Conservation (phyloP, 441 rosid genomes). For the Euphorbia corollata region DNA sequence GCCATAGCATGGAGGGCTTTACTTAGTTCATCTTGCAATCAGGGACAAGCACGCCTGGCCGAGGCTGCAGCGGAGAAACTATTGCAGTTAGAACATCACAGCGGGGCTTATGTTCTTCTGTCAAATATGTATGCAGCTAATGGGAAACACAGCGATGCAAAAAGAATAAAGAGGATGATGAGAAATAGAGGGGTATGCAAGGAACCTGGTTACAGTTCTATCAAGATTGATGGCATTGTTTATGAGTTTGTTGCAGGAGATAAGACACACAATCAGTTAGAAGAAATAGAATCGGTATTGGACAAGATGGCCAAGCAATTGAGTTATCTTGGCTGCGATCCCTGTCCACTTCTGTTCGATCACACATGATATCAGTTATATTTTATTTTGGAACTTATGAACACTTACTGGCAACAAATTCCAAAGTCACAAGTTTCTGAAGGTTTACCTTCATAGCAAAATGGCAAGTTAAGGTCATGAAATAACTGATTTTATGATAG, state of each 20-base stretch:
- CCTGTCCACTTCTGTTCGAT: background rate
- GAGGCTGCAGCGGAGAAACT: conserved; percentile 42
- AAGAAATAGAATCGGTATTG: conserved; percentile 32
- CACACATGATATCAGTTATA: background rate
- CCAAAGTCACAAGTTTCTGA: background rate
- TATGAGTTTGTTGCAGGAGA: conserved; percentile 53
- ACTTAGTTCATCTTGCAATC: conserved; percentile 30
- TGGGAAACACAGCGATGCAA: conserved; percentile 43
- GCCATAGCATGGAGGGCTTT: conserved; percentile 49
- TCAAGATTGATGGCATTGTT: conserved; percentile 38
- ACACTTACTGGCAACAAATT: too few species aligned
- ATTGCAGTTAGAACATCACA: conserved; percentile 33
- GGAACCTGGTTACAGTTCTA: conserved; percentile 58
- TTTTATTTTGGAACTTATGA: too few species aligned
- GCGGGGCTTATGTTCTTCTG: conserved; percentile 39
- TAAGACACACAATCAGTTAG: conserved; percentile 33
- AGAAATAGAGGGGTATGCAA: conserved; percentile 53
- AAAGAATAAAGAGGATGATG: conserved; percentile 46
- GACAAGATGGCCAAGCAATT: conserved; percentile 27
- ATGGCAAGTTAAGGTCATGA: too few species aligned
- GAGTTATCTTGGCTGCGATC: conserved; percentile 8
- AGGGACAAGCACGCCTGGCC: conserved; percentile 29
- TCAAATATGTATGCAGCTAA: conserved; percentile 47
- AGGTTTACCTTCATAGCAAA: too few species aligned
- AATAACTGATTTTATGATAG: too few species aligned